These are phyloP conservation scores for Cryptomeria japonica DNA, from an alignment of 75 land plant species.

Conservation along the genomic window DNA sequence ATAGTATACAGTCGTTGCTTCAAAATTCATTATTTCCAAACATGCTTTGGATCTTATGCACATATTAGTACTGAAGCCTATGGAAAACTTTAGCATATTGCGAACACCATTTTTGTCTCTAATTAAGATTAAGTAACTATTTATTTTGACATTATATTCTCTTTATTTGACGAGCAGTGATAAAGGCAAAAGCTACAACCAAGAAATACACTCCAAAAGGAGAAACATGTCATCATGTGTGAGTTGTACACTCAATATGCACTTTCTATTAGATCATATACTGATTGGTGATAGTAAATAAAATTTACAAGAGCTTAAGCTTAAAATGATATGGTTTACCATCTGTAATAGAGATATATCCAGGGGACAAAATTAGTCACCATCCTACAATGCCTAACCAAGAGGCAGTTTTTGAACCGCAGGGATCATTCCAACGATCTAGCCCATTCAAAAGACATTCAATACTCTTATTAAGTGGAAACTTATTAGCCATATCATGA, in stretches of 20 bases:
- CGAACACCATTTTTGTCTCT: background rate
- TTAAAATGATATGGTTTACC: background rate
- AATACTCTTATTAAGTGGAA: background rate
- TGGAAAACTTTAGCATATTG: background rate
- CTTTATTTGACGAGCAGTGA: background rate
- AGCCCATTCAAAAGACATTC: background rate
- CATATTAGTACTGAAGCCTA: background rate
- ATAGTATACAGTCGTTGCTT: background rate
- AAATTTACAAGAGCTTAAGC: background rate
- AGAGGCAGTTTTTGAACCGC: background rate
- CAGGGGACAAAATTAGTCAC: background rate
- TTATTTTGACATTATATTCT: background rate
- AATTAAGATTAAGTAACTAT: background rate
- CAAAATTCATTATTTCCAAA: background rate
- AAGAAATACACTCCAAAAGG: background rate
- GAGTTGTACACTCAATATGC: background rate
- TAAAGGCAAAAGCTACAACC: background rate
- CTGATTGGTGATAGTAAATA: background rate
- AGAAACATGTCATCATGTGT: background rate
- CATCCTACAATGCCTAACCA: background rate
- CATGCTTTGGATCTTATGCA: background rate
- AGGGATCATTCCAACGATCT: background rate
- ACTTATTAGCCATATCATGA: background rate
- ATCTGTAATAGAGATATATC: background rate
- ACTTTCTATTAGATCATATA: background rate